Base-by-base conservation (phyloP, 208 protist species). In the Trypanosoma congolense region DNA sequence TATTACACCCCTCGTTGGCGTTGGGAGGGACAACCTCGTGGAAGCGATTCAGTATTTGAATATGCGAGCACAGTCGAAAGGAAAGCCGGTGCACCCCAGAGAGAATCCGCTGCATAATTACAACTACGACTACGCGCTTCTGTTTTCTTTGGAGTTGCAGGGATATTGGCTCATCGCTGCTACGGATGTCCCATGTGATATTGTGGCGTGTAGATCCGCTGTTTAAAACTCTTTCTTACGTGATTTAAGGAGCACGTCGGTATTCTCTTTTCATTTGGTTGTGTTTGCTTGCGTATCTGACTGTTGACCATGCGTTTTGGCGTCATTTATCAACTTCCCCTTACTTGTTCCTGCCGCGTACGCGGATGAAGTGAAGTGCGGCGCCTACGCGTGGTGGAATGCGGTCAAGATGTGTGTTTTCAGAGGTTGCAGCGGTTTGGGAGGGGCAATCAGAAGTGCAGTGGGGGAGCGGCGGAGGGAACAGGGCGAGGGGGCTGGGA, bases 141-240 rank as follows among this genome's bases (percentile, higher is more conserved):
- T 94, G 4, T 91, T 87, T 55, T 92, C 82, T 0, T 63, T 80
- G 4, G 87, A 94, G 48, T 78, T 77, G 1, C 87, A 94, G 50
- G 83, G 81, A 0, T 94, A 83, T 62, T 94, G 83, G 79, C 75
- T 94, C 35, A 80, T 94, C 38, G 87, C 87, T 2, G 83, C 78
- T 3, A 83, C 70, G n/a, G 74, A 94, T 63, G 87, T 94, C 0
- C 87, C 87, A 22, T 94, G 87, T 29, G 87, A 94, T 54, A 94
- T 94, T 60, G 87, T 92, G 16, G 83, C 87, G 2, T 91, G 83
- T 56, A 67, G 87, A 48, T 40, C 55, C 40, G 63, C 63, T 4
- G 63, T 55, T 41, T 70, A 47, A 44, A 56, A 5, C 8, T 55
- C n/a, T n/a, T n/a, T n/a, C n/a, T n/a, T n/a, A n/a, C n/a, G n/a